Conservation (phyloP, 2,329 filamentous ascomycete species). For the Diaporthe aspalathi region DNA sequence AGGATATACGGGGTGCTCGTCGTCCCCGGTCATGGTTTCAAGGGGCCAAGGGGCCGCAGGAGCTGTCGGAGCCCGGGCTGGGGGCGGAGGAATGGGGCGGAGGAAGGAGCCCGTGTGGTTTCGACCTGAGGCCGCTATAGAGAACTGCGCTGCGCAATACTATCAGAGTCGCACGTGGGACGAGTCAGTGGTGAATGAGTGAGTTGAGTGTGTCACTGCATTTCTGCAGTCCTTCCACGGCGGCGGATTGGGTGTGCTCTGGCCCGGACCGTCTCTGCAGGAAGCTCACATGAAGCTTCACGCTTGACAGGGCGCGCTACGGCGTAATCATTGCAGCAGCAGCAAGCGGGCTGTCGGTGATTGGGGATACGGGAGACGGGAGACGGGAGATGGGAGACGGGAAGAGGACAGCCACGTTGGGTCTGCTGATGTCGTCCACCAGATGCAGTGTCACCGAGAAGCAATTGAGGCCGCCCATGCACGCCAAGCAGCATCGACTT, state of each 20-base stretch:
- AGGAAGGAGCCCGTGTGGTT: constrained; percentile 3
- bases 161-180: constrained; percentile 3
- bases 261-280: neutral
- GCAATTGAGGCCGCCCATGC: constrained; percentile 35
- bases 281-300: constrained; percentile 3
- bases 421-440: constrained; percentile 19
- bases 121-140: constrained; percentile 7
- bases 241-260: neutral
- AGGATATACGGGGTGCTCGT: constrained; percentile 60
- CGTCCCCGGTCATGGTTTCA: constrained; percentile 26
- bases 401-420: neutral
- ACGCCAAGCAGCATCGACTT: constrained; percentile 29
- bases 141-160: neutral
- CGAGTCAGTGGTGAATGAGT: constrained; percentile 8
- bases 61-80: constrained; percentile 5
- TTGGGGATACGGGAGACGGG: too few relatives aligned
- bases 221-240: neutral
- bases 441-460: constrained; percentile 18
- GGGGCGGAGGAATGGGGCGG: constrained; percentile 14
- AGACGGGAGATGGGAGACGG: too few relatives aligned
- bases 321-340: neutral
- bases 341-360: neutral
- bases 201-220: constrained; percentile 11
- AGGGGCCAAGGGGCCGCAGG: constrained; percentile 20
- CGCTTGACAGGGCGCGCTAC: neutral